Evolutionary conservation across 768 basidiomycete species (phyloP), one percentile per base, ranked within the genome.

Genomic region (Naganishia vishniacii): DNA sequence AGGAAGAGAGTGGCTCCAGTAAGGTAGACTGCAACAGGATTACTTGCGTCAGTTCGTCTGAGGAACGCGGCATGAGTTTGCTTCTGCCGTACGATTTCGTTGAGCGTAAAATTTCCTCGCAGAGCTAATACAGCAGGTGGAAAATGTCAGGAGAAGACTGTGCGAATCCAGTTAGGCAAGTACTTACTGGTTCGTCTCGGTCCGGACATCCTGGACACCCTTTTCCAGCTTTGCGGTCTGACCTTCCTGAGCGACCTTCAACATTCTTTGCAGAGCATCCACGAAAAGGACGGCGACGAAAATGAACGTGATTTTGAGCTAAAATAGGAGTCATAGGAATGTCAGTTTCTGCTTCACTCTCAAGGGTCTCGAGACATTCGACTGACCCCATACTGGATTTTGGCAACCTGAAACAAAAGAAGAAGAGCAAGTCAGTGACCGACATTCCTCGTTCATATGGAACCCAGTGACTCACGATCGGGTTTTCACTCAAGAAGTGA

Each of bases 251-350:
- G 77, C 75, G 61, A 79, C 77, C 42, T 78, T 84, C 80, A 87
- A 84, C 89, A 97, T 92, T 66, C 93, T 85, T 77, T 95, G 92
- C 34, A 95, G 80, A 29, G 94, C 91, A 70, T 98, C 94, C 15
- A 85, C 81, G 73, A 95, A 97, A 47, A 98, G 82, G 3, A 97
- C 83, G 1, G 80, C 88, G 1, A 95, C 85, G 72, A 93, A 92
- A 67, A 95, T 92, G 81, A 94, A 95, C 9, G 89, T 86, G 65
- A 95, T 94, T 77, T 94, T 94, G 72, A 95, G 82, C 23, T 76
- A 59, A 7, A 8, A 26, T 4, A 46, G 20, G 31, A 41, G 28
- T 8, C 9, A 18, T 8, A 47, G 28, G 26, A 6, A 5, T 26
- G 5, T 53, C 41, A 47, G 31, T 40, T n/a, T n/a, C n/a, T n/a